These are phyloP conservation scores for Pittosporum tobira DNA, from an alignment of 129 eudicot species.

Conservation along the genomic window DNA sequence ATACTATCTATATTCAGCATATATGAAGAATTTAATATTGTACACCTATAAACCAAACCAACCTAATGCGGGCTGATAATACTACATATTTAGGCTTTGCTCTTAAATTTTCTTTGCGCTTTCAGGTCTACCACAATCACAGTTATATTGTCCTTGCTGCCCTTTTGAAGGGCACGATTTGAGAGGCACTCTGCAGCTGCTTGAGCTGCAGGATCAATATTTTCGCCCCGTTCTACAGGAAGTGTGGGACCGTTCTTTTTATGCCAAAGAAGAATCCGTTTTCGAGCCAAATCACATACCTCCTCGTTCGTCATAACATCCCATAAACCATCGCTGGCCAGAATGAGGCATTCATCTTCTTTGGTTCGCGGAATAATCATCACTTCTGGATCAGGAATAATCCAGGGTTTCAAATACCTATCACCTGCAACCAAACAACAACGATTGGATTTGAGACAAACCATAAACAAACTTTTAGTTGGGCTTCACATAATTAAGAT, in stretches of 20 bases:
- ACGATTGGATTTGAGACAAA: background rate
- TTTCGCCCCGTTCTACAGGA: slow-evolving; percentile 48
- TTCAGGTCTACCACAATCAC: slow-evolving; percentile 73
- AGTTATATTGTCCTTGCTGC: slow-evolving; percentile 78
- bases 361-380: slow-evolving; percentile 59
- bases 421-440: slow-evolving; percentile 43
- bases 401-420: slow-evolving; percentile 75
- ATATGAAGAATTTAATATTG: slow-evolving; percentile 1
- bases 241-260: slow-evolving; percentile 47
- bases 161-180: slow-evolving; percentile 70
- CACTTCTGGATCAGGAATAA: slow-evolving; percentile 84
- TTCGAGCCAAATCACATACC: slow-evolving; percentile 66
- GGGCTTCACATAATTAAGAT: background rate
- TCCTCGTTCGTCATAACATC: slow-evolving; percentile 84
- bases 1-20: slow-evolving; percentile 4
- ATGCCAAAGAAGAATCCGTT: slow-evolving; percentile 69
- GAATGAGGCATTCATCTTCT: slow-evolving; percentile 70
- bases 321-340: slow-evolving; percentile 87
- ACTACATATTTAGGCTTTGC: slow-evolving; percentile 25
- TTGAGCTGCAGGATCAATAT: slow-evolving; percentile 73
- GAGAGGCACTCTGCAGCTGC: slow-evolving; percentile 75
- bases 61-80: slow-evolving; percentile 2
- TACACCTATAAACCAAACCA: slow-evolving; percentile 21
- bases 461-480: background rate
- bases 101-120: slow-evolving; percentile 67